Conservation (phyloP, 495 filamentous ascomycete species). For the Tuber umbilicatum region DNA sequence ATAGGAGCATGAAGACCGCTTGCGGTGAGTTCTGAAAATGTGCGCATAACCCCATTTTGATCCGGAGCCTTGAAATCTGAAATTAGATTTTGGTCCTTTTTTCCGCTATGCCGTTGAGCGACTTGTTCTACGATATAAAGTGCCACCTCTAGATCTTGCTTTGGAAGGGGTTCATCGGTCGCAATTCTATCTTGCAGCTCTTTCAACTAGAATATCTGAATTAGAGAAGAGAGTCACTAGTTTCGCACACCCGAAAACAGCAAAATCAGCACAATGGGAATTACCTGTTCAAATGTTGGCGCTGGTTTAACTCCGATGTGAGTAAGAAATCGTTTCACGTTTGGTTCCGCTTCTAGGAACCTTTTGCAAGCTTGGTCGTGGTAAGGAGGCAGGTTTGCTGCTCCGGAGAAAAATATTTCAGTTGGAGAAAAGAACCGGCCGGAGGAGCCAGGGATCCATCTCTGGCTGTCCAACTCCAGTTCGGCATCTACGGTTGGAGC, state of each 20-base stretch:
- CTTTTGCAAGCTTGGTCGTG: slow-evolving; percentile 11
- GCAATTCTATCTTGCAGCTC: slow-evolving; percentile 32
- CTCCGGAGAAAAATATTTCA: slow-evolving; percentile 25
- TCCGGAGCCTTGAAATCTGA: slow-evolving; percentile 33
- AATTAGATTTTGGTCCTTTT: slow-evolving; percentile 1
- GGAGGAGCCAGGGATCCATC: slow-evolving; percentile 30
- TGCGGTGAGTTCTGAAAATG: slow-evolving; percentile 30
- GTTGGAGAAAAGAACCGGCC: slow-evolving; percentile 18
- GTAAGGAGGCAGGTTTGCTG: slow-evolving; percentile 19
- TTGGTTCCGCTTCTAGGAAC: neutral
- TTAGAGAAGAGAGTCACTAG: neutral
- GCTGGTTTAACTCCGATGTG: slow-evolving; percentile 15
- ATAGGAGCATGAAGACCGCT: slow-evolving; percentile 8
- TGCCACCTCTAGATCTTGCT: slow-evolving; percentile 22
- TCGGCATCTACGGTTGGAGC: neutral
- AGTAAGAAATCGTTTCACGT: neutral
- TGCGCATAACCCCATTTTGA: slow-evolving; percentile 14
- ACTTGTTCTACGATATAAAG: slow-evolving; percentile 31
- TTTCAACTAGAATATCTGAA: slow-evolving; percentile 12
- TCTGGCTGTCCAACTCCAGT: slow-evolving; percentile 8
- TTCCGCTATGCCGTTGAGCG: slow-evolving; percentile 13
- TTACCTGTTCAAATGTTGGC: slow-evolving; percentile 32
- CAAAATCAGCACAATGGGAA: neutral
- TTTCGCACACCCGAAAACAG: neutral
- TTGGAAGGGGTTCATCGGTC: slow-evolving; percentile 7